A percentile compares a stretch with the other conserved stretches of the same genome.
These are phyloP conservation scores for Podila minutissima DNA, from an alignment of 192 early-diverging fungal species.

Conservation along the genomic window DNA sequence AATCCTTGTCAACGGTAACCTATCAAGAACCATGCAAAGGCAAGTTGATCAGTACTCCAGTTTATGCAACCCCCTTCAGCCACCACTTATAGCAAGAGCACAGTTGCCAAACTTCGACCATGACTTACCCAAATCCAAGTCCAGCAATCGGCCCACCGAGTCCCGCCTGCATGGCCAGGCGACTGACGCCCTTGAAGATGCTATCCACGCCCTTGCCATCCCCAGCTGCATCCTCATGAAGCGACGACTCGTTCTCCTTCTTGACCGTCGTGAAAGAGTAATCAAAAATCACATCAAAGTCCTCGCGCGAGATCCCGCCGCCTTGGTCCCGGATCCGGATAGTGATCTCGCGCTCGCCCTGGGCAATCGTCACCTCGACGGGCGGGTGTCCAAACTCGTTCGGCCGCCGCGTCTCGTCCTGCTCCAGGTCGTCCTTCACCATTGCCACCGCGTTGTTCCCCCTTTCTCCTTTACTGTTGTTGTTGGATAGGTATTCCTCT, in stretches of 20 bases:
- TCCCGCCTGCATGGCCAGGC: conserved; percentile 86
- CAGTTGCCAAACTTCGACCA: too few relatives aligned
- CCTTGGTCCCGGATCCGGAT: conserved; percentile 93
- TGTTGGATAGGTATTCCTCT: neutral
- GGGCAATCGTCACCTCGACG: conserved; percentile 86
- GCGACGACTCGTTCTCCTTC: conserved; percentile 62
- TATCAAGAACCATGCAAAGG: conserved; percentile 25
- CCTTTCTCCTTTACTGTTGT: neutral
- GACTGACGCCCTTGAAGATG: conserved; percentile 80
- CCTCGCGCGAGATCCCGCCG: conserved; percentile 84
- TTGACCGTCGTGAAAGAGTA: conserved; percentile 94
- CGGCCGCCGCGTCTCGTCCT: conserved; percentile 24
- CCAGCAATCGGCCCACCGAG: conserved; percentile 94
- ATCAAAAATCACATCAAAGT: conserved; percentile 86
- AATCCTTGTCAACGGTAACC: conserved; percentile 86
- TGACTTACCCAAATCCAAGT: conserved; percentile 58
- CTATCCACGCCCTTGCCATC: conserved; percentile 34
- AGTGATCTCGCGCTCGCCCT: conserved; percentile 79
- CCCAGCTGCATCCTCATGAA: conserved; percentile 20
- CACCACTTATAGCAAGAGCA: too few relatives aligned
- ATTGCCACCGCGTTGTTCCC: conserved; percentile 2
- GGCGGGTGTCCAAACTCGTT: conserved; percentile 72
- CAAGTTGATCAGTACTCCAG: too few relatives aligned
- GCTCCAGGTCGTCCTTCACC: conserved; percentile 14
- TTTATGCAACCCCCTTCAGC: too few relatives aligned